phyloP scores from a whole-genome alignment of 176 grass and related monocot species.

The Eleusine indica region DNA sequence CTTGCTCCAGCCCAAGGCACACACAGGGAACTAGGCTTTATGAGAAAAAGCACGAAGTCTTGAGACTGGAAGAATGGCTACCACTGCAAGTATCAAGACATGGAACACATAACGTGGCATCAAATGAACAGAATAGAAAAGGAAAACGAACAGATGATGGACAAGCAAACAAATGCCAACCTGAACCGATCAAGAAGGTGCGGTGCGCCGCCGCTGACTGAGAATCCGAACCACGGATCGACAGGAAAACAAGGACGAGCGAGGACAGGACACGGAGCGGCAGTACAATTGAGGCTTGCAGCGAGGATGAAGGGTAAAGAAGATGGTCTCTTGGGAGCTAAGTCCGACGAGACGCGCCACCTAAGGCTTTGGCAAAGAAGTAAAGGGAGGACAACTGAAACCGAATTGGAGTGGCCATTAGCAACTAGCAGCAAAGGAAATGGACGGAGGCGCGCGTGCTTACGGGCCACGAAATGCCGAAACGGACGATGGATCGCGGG shows the following conservation, averaged over 20 bases:
- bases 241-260: constrained; percentile 13
- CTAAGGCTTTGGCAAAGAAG: constrained; percentile 76
- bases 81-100: constrained; percentile 48
- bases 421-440: constrained; percentile 23
- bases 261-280: constrained; percentile 30
- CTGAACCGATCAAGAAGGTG: constrained; percentile 9
- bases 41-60: constrained; percentile 23
- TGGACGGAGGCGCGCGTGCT: constrained; percentile 27
- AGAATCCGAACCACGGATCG: neutral
- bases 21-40: constrained; percentile 19
- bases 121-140: neutral
- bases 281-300: neutral
- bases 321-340: constrained; percentile 49
- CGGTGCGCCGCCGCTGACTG: neutral
- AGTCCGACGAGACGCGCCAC: constrained; percentile 49
- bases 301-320: constrained; percentile 18
- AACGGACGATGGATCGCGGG: neutral
- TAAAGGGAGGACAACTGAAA: constrained; percentile 62
- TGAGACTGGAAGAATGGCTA: constrained; percentile 25
- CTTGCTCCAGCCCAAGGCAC: constrained; percentile 42
- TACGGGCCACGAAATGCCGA: constrained; percentile 42
- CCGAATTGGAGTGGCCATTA: neutral
- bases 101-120: neutral
- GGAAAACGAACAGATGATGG: neutral
- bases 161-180: neutral